Evolutionary conservation across 108 stramenopile species (phyloP).

Genomic region (Conticribra guillardii): DNA sequence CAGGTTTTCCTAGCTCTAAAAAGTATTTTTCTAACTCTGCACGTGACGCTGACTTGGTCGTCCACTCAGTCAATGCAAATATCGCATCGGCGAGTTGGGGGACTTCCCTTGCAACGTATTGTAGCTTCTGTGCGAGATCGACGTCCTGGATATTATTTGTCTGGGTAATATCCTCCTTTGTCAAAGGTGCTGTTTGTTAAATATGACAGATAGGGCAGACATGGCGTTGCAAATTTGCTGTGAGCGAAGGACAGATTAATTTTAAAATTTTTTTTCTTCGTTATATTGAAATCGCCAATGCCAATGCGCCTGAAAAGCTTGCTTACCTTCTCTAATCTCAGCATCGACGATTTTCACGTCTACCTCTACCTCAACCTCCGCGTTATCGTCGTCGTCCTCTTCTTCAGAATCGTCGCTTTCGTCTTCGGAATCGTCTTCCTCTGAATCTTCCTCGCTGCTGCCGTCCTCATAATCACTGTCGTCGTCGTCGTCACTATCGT

Average conservation of each 20-base stretch:
- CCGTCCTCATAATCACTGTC: neutral
- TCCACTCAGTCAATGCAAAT: constrained; percentile 22
- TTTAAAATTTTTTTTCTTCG: too few relatives aligned
- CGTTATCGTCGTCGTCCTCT: too few relatives aligned
- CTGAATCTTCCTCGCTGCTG: neutral
- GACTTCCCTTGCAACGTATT: constrained; percentile 4
- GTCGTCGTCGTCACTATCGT: neutral
- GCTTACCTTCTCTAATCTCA: too few relatives aligned
- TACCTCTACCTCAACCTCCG: too few relatives aligned
- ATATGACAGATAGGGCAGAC: too few relatives aligned
- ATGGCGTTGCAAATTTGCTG: too few relatives aligned
- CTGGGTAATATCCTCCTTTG: neutral
- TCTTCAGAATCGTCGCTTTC: neutral
- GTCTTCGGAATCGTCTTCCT: neutral
- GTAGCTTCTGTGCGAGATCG: constrained; percentile 2
- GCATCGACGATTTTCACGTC: too few relatives aligned
- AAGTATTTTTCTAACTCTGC: constrained; percentile 6
- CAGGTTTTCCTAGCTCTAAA: neutral
- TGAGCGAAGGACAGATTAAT: too few relatives aligned
- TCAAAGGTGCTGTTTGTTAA: neutral
- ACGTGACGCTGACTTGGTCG: constrained; percentile 8
- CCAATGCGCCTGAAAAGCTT: too few relatives aligned
- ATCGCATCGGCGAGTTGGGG: constrained; percentile 14
- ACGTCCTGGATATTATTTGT: neutral
- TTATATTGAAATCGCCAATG: too few relatives aligned